A percentile compares a stretch with the other conserved stretches of the same genome.
These are phyloP conservation scores for Neopestalotiopsis rosae DNA, from an alignment of 2,329 filamentous ascomycete species.

Conservation along the genomic window DNA sequence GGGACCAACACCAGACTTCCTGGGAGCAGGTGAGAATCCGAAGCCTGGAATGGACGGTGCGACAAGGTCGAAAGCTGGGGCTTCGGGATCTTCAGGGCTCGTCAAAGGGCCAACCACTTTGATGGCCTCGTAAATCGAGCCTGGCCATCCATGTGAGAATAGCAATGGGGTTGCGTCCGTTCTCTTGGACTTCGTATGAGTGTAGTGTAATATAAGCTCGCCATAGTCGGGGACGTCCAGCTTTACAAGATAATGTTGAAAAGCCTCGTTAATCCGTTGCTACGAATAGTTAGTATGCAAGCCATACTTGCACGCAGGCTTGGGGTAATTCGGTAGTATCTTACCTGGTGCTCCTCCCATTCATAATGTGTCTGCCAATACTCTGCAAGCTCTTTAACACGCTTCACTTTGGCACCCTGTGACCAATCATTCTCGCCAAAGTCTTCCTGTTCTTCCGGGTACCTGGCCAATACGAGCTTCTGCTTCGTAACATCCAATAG, in stretches of 20 bases:
- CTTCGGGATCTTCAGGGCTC: constrained; percentile 27
- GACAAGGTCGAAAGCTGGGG: constrained; percentile 51
- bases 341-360: not conserved
- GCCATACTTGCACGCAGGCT: not conserved
- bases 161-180: constrained; percentile 44
- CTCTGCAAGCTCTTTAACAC: not conserved
- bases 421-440: not conserved
- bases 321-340: not conserved
- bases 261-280: not conserved
- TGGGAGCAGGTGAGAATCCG: constrained; percentile 44
- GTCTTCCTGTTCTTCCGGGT: not conserved
- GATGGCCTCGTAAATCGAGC: constrained; percentile 44
- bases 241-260: not conserved
- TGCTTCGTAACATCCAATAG: not conserved
- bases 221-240: not conserved
- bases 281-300: not conserved
- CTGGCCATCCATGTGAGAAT: constrained; percentile 50
- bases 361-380: not conserved
- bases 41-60: constrained; percentile 50
- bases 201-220: constrained; percentile 32
- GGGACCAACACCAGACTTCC: constrained; percentile 36
- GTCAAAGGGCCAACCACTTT: constrained; percentile 40
- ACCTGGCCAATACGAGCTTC: not conserved
- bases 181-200: constrained; percentile 31
- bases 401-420: not conserved